phyloP scores from a whole-genome alignment of 345 rosid species.

The Populus tremula region DNA sequence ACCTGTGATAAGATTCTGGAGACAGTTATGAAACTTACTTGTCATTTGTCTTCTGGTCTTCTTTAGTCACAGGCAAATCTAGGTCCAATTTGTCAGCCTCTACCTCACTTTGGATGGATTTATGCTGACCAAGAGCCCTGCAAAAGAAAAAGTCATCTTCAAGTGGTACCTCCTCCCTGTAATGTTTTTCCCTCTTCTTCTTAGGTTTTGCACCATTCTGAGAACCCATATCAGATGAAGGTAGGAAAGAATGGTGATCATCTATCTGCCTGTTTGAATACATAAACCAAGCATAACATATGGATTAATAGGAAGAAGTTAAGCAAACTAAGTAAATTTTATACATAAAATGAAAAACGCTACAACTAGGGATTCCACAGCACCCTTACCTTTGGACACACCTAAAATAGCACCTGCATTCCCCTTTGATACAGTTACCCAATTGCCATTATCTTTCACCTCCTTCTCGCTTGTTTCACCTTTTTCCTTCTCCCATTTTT shows the following conservation, averaged over 20 bases:
- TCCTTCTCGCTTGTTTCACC: constrained; percentile 1
- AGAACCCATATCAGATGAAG: background rate
- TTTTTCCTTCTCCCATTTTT: constrained; percentile 14
- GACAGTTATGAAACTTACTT: constrained; percentile 6
- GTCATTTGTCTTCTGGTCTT: constrained; percentile 3
- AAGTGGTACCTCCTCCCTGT: constrained; percentile 9
- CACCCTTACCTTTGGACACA: constrained; percentile 27
- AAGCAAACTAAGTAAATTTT: background rate
- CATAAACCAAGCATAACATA: background rate
- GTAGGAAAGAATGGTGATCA: background rate
- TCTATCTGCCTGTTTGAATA: constrained; percentile 7
- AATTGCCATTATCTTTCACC: constrained; percentile 7
- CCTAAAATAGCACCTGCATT: background rate
- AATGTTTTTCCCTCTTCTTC: constrained; percentile 6
- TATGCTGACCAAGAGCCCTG: background rate
- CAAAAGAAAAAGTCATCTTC: constrained; percentile 23
- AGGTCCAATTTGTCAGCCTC: constrained; percentile 2
- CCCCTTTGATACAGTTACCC: background rate
- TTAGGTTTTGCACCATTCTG: constrained; percentile 4
- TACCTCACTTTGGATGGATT: background rate
- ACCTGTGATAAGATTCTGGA: background rate
- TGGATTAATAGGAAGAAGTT: background rate
- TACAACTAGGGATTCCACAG: background rate
- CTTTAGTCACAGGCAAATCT: background rate
- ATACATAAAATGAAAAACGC: background rate